Evolutionary conservation across 148 eudicot genomes (phyloP), one percentile per base, ranked within the genome.

Genomic region (Salicornia ramosissima): DNA sequence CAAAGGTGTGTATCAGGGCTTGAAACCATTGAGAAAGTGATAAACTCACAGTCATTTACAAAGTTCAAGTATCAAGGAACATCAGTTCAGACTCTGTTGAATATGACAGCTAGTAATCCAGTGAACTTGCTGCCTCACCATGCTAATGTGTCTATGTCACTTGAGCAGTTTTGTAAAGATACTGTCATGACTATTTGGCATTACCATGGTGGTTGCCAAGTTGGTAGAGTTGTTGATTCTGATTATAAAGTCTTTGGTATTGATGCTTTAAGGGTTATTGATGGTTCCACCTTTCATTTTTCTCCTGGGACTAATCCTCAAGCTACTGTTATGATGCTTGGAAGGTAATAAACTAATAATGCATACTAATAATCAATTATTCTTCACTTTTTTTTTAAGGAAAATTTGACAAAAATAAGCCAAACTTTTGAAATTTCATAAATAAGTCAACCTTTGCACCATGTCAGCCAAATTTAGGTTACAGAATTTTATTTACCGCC

Each of bases 261-360:
- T 2, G 86, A 87, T 70, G 70, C 71, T 0, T 74, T 90, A 25
- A 67, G 96, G 61, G 90, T 90, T 1, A 71, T 90, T 10, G 96
- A 90, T 77, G 93, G 96, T 1, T 90, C 96, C 12, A 90, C 96
- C 0, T 86, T 90, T 66, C 74, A 72, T 75, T 76, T 71, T 70
- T 82, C 96, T 31, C 96, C 92, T 3, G 96, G 96, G 28, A 87
- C 92, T 66, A 90, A 90, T 80, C 96, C 96, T 80, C 96, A 90
- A 67, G 96, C 96, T 43, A 86, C 92, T 15, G 86, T 90, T 12
- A 87, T 90, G 96, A 87, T 90, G 96, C 90, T 90, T 24, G 96
- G 96, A 75, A 86, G 96, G 96, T 87, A 82, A 59, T 55, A 15
- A 25, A 36, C 10, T 10, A 34, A 21, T 66, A 12, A 30, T 16